These are phyloP conservation scores for Helotiales sp. DNA, from an alignment of 2,329 filamentous ascomycete species.

Conservation along the genomic window DNA sequence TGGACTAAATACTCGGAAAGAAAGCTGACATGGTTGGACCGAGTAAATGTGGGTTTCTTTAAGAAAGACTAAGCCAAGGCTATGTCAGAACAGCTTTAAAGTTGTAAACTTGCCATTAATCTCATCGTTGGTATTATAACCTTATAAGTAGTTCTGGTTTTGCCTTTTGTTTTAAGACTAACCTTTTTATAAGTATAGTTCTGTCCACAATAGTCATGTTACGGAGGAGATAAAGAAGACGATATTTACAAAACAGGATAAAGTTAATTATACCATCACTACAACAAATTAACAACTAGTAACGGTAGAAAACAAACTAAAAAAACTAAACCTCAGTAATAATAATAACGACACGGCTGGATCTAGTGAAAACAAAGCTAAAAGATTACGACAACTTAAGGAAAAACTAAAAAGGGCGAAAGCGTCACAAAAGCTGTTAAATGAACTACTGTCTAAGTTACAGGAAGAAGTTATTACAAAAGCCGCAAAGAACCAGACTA, in stretches of 20 bases:
- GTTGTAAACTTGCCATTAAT: conserved; percentile 43
- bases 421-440: conserved; percentile 33
- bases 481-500: conserved; percentile 25
- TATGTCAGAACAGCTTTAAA: conserved; percentile 45
- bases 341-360: conserved; percentile 27
- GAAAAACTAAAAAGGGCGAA: conserved; percentile 31
- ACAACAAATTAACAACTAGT: conserved; percentile 34
- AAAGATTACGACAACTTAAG: conserved; percentile 34
- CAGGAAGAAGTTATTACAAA: conserved; percentile 35
- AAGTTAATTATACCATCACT: conserved; percentile 38
- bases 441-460: conserved; percentile 33
- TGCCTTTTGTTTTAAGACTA: conserved; percentile 26
- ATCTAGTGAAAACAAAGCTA: conserved; percentile 25
- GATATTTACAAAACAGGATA: conserved; percentile 40
- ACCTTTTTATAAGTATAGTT: conserved; percentile 41
- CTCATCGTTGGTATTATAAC: conserved; percentile 42
- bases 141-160: conserved; percentile 39
- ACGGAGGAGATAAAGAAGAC: conserved; percentile 43
- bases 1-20: conserved; percentile 44
- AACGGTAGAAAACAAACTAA: conserved; percentile 38
- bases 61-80: conserved; percentile 43
- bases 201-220: conserved; percentile 42
- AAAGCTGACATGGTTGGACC: conserved; percentile 43
- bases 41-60: conserved; percentile 44
- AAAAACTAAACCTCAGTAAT: conserved; percentile 36